phyloP scores from a whole-genome alignment of 1,139 yeast genomes.

The Yamadazyma conglobata region DNA sequence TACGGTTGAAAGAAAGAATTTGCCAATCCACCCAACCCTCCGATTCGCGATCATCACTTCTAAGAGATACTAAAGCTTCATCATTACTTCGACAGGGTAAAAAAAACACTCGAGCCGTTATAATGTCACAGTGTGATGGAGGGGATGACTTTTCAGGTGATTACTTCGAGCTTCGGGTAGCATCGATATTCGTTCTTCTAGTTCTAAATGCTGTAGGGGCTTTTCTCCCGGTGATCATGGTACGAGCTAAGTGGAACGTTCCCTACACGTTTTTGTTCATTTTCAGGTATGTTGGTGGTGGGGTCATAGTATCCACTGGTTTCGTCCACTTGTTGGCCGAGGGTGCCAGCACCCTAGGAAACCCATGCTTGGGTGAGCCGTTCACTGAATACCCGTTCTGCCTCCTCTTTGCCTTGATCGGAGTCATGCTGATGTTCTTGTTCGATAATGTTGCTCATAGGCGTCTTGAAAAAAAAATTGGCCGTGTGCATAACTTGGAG shows the following conservation, averaged over 20 bases:
- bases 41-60: no score
- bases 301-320: constrained; percentile 36
- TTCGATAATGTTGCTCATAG: constrained; percentile 27
- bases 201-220: constrained; percentile 31
- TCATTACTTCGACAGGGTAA: no score
- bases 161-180: constrained; percentile 23
- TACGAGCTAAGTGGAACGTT: constrained; percentile 17
- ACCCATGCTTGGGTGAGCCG: constrained; percentile 28
- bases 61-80: no score
- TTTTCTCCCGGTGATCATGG: constrained; percentile 28
- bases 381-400: constrained; percentile 34
- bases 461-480: constrained; percentile 14
- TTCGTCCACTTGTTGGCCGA: constrained; percentile 34
- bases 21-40: no score
- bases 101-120: no score
- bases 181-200: constrained; percentile 30
- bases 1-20: no score
- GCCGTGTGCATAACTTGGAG: neutral
- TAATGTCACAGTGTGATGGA: no score
- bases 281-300: constrained; percentile 29
- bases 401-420: constrained; percentile 31
- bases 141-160: constrained; percentile 22
- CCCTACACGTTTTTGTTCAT: constrained; percentile 28
- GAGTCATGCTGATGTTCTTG: constrained; percentile 29
- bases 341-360: constrained; percentile 20